Conservation (phyloP, 2,329 filamentous ascomycete species). For the Diaporthe batatas region DNA sequence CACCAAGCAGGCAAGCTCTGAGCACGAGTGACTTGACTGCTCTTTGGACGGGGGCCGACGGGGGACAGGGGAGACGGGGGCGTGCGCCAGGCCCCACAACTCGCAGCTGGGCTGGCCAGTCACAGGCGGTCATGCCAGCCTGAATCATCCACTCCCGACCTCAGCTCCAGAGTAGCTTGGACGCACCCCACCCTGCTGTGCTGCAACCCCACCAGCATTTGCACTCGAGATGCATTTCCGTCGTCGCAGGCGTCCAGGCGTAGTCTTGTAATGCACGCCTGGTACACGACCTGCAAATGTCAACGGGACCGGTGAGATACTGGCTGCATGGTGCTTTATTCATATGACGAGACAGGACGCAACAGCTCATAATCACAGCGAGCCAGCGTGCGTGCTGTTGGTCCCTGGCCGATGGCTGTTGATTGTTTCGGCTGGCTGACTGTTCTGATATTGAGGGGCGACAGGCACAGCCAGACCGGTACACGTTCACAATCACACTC, state of each 20-base stretch:
- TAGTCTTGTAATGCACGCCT: constrained; percentile 4
- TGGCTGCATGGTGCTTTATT: constrained; percentile 41
- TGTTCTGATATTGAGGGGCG: constrained; percentile 1
- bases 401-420: constrained; percentile 5
- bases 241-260: too few species aligned
- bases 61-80: not conserved
- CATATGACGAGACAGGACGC: constrained; percentile 35
- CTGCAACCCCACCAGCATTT: constrained; percentile 26
- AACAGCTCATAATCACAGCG: too few species aligned
- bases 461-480: too few species aligned
- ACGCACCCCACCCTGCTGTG: constrained; percentile 19
- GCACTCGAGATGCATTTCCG: not conserved
- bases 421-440: constrained; percentile 25
- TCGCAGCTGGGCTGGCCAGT: constrained; percentile 13
- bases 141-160: constrained; percentile 30
- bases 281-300: constrained; percentile 29
- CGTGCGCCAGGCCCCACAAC: constrained; percentile 9
- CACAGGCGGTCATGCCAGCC: constrained; percentile 8
- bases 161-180: constrained; percentile 24
- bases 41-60: constrained; percentile 5
- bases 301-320: constrained; percentile 39
- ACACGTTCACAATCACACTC: not conserved
- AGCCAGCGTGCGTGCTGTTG: not conserved
- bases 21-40: constrained; percentile 5
- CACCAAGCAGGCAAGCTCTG: constrained; percentile 4